These are phyloP conservation scores for Aspergillus heteromorphus DNA, from an alignment of 495 filamentous ascomycete species.

Conservation along the genomic window DNA sequence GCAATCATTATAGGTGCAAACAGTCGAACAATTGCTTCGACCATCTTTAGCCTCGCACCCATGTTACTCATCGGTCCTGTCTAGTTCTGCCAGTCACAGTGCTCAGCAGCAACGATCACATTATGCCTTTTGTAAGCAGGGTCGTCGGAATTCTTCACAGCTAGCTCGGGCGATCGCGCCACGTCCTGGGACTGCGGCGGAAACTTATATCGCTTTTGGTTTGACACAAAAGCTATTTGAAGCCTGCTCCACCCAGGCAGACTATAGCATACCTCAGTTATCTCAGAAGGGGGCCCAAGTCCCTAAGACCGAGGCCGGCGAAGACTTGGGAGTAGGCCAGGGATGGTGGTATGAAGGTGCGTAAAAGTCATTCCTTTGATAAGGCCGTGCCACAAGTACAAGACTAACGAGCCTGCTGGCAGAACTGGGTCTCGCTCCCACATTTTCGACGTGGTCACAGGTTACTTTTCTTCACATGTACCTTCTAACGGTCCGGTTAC, in stretches of 20 bases:
- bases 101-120: neutral
- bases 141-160: constrained; percentile 20
- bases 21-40: neutral
- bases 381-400: neutral
- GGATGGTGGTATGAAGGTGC: constrained; percentile 82
- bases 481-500: constrained; percentile 79
- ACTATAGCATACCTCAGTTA: constrained; percentile 61
- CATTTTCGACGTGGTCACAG: constrained; percentile 93
- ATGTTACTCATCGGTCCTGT: neutral
- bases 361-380: constrained; percentile 9
- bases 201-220: constrained; percentile 71
- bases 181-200: constrained; percentile 40
- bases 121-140: neutral
- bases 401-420: neutral
- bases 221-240: constrained; percentile 74
- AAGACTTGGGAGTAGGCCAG: constrained; percentile 69
- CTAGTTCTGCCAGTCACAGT: neutral
- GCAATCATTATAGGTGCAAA: neutral
- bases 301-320: constrained; percentile 61
- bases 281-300: constrained; percentile 50
- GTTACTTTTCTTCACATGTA: constrained; percentile 96
- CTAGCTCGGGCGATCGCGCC: constrained; percentile 29
- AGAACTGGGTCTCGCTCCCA: constrained; percentile 65
- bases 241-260: constrained; percentile 67
- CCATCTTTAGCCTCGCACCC: neutral